phyloP scores from a whole-genome alignment of 2,329 filamentous ascomycete species.

The Verticillium tricorpus region DNA sequence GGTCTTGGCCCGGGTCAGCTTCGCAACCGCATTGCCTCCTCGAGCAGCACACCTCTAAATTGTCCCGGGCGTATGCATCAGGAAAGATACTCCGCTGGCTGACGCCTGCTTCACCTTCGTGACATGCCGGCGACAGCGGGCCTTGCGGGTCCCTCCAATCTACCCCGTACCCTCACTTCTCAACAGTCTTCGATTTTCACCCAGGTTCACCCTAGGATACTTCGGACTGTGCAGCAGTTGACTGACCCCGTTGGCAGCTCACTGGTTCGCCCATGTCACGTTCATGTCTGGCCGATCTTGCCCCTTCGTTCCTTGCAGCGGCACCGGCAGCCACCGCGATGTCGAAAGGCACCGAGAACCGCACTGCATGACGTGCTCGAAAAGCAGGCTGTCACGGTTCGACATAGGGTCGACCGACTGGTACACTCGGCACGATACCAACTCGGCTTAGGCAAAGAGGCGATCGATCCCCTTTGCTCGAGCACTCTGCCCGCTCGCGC shows the following conservation, averaged over 20 bases:
- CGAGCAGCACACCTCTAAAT: not conserved
- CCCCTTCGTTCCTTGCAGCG: not conserved
- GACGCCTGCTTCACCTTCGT: not conserved
- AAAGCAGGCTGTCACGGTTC: not conserved
- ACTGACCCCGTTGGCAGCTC: not conserved
- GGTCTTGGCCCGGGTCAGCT: not conserved
- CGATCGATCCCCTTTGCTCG: not conserved
- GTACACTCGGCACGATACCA: not conserved
- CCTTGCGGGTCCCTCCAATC: not conserved
- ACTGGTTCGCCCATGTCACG: not conserved
- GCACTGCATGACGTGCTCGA: not conserved
- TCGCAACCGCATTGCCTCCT: not conserved
- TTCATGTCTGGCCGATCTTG: not conserved
- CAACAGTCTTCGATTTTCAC: not conserved
- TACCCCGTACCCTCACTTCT: not conserved
- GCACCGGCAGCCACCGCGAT: not conserved
- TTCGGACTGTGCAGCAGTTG: not conserved
- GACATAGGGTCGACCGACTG: not conserved
- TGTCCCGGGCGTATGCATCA: not conserved
- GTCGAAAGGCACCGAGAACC: not conserved
- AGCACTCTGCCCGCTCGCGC: not conserved
- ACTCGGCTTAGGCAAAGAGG: not conserved
- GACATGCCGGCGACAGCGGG: not conserved
- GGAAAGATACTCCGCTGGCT: not conserved
- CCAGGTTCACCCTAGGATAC: not conserved